Evolutionary conservation across 176 grass and related monocot genomes (phyloP).

Genomic region (Metroxylon sagu): DNA sequence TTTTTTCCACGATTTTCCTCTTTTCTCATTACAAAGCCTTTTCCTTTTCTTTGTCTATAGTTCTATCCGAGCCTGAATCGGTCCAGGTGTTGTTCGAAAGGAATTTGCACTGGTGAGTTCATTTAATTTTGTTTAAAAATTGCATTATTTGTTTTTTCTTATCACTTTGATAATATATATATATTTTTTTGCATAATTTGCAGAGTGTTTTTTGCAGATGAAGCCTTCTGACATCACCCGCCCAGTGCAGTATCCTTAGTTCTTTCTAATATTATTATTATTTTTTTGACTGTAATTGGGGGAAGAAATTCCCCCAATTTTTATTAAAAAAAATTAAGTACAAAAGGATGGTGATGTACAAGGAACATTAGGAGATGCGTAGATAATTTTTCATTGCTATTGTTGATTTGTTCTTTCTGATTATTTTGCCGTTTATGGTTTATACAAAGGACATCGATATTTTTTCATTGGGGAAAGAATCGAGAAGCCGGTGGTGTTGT

Average conservation of each 20-base stretch:
- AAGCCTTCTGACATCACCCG: slow-evolving; percentile 42
- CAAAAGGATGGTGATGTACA: no score
- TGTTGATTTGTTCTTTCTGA: no score
- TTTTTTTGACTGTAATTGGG: no score
- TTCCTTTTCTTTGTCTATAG: slow-evolving; percentile 21
- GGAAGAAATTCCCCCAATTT: no score
- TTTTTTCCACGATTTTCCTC: neutral
- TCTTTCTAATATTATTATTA: neutral
- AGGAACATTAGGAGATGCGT: no score
- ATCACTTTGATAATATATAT: neutral
- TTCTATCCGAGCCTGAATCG: slow-evolving; percentile 61
- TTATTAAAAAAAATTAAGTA: no score
- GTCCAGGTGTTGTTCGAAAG: slow-evolving; percentile 73
- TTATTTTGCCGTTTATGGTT: no score
- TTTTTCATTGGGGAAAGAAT: no score
- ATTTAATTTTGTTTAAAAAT: neutral
- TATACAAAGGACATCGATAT: no score
- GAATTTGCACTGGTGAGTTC: slow-evolving; percentile 64
- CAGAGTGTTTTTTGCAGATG: slow-evolving; percentile 93
- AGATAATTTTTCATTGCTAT: no score
- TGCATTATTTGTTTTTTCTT: slow-evolving; percentile 2
- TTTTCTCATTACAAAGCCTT: neutral
- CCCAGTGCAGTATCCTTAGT: slow-evolving; percentile 63
- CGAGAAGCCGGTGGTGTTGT: no score
- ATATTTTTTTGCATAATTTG: slow-evolving; percentile 1